phyloP scores from a whole-genome alignment of 1,139 yeast genomes.

The Nematodospora anomalae region DNA sequence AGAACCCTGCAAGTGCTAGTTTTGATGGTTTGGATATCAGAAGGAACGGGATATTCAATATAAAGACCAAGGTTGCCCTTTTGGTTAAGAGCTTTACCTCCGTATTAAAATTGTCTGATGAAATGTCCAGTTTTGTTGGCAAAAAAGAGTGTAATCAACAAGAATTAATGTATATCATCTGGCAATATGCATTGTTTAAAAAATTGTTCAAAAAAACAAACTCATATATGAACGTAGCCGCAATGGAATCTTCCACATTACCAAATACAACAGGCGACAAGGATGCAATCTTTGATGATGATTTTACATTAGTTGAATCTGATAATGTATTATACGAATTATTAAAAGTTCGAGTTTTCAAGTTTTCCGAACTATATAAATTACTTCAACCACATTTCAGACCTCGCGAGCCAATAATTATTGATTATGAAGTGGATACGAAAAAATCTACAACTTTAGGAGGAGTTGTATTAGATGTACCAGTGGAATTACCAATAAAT shows the following conservation, averaged over 20 bases:
- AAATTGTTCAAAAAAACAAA: constrained; percentile 54
- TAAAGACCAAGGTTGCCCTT: constrained; percentile 70
- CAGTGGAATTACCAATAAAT: constrained; percentile 55
- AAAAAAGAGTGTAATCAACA: constrained; percentile 79
- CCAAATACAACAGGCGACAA: constrained; percentile 18
- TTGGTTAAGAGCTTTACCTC: constrained; percentile 74
- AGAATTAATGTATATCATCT: constrained; percentile 77
- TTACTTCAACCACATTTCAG: constrained; percentile 57
- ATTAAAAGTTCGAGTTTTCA: constrained; percentile 52
- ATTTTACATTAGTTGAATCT: constrained; percentile 54
- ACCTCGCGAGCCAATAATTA: constrained; percentile 76
- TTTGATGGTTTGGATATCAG: constrained; percentile 91
- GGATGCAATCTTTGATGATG: constrained; percentile 26
- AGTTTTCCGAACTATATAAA: constrained; percentile 75
- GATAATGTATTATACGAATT: constrained; percentile 66
- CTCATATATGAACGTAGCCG: constrained; percentile 36
- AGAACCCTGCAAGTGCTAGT: constrained; percentile 35
- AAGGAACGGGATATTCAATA: constrained; percentile 69
- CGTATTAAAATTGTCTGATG: constrained; percentile 60
- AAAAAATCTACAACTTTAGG: constrained; percentile 79
- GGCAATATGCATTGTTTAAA: constrained; percentile 85
- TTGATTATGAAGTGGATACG: constrained; percentile 75
- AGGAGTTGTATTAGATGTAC: constrained; percentile 74
- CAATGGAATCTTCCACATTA: constrained; percentile 24
- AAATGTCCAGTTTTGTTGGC: constrained; percentile 70